Evolutionary conservation across 2,329 filamentous ascomycete genomes (phyloP), one percentile per base, ranked within the genome.

Genomic region (Fusarium dimerum): DNA sequence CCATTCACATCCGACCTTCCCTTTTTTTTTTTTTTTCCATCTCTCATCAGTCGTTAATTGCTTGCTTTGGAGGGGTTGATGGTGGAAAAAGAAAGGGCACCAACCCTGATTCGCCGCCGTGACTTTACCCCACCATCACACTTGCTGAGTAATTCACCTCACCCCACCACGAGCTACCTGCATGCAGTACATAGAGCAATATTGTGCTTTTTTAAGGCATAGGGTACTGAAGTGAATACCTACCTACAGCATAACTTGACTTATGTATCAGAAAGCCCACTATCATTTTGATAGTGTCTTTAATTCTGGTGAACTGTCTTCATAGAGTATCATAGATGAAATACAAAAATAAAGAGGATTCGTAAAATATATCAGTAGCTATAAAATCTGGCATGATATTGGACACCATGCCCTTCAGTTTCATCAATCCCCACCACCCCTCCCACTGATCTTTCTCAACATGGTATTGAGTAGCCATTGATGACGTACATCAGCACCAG

Each of bases 71-170:
- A 40, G 20, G 17, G 38, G 41, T 50, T 50, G 50, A 29, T 43
- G 39, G 18, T n/a, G 18, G 18, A n/a, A 45, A 16, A 44, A 40
- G 20, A 61, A 55, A 62, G 62, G 62, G 62, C 61, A 65, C 46
- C 62, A 65, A 63, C 62, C 62, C 62, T 64, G 54, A 59, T 56
- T 59, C 56, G 56, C 46, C 46, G 56, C 30, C 34, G 38, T 38
- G 13, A n/a, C 15, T 40, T 40, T 17, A 17, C 38, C 38, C 38
- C 38, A 7, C n/a, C 6, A 12, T 20, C 6, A 29, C 12, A 11
- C 43, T 36, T 38, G 43, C 16, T 32, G 36, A 16, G n/a, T 7
- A 18, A 6, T 20, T 10, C 13, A 7, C 5, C 40, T 34, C 30
- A 15, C 32, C 32, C 32, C 32, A 15, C 32, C 32, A 12, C 32